Evolutionary conservation across 257 asterid genomes (phyloP).

Genomic region (Eucommia ulmoides): DNA sequence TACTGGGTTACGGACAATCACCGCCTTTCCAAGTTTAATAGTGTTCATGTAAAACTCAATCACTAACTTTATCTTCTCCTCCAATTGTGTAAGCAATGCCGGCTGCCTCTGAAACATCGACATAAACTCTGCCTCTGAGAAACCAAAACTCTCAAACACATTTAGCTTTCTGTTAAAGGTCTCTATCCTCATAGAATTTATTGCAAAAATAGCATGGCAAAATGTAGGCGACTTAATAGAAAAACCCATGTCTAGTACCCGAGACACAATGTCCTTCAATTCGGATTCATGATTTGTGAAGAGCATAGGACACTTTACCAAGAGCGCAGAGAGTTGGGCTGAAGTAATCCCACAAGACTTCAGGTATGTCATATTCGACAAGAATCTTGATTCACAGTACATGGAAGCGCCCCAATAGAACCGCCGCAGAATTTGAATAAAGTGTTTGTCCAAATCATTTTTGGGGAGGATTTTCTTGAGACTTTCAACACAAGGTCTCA

Average conservation of each 20-base stretch:
- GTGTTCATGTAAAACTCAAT: slow-evolving; percentile 16
- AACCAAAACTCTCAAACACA: slow-evolving; percentile 11
- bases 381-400: slow-evolving; percentile 2
- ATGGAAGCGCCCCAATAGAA: slow-evolving; percentile 7
- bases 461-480: slow-evolving; percentile 10
- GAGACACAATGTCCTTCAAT: slow-evolving; percentile 15
- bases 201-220: slow-evolving; percentile 12
- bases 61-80: slow-evolving; percentile 14
- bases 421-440: slow-evolving; percentile 11
- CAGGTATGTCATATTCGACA: slow-evolving; percentile 18
- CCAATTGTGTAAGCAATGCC: slow-evolving; percentile 7
- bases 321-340: slow-evolving; percentile 14
- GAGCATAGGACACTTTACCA: slow-evolving; percentile 16
- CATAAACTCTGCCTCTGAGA: slow-evolving; percentile 15
- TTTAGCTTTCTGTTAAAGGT: slow-evolving; percentile 9
- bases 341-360: slow-evolving; percentile 22
- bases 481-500: slow-evolving; percentile 15
- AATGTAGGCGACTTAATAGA: slow-evolving; percentile 19
- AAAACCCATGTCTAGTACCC: slow-evolving; percentile 16
- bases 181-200: slow-evolving; percentile 6
- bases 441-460: slow-evolving; percentile 6
- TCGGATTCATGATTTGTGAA: slow-evolving; percentile 7
- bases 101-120: slow-evolving; percentile 18
- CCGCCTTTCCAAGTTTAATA: slow-evolving; percentile 6
- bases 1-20: slow-evolving; percentile 1